phyloP scores from a whole-genome alignment of 805 yeast genomes.

The Yamadazyma akitaensis region DNA sequence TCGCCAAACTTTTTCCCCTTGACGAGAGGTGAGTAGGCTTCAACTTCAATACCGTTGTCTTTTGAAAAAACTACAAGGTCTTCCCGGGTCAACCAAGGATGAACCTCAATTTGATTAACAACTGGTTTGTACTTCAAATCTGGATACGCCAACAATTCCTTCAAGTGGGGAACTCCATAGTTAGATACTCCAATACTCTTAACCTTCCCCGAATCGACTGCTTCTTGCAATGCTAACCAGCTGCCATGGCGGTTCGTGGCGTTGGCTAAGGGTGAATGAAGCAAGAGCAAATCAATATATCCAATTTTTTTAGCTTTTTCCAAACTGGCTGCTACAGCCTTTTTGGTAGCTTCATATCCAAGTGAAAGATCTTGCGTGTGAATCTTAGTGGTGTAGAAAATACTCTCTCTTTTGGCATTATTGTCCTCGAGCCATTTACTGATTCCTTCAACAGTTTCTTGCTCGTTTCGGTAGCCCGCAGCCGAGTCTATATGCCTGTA shows the following conservation, averaged over 20 bases:
- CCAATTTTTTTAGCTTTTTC: slow-evolving; percentile 30
- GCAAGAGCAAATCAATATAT: slow-evolving; percentile 39
- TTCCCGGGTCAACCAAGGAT: slow-evolving; percentile 58
- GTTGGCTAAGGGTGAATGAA: slow-evolving; percentile 53
- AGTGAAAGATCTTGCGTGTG: slow-evolving; percentile 23
- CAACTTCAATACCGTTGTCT: slow-evolving; percentile 53
- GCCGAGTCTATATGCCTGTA: slow-evolving; percentile 79
- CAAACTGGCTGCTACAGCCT: slow-evolving; percentile 28
- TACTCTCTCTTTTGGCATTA: slow-evolving; percentile 38
- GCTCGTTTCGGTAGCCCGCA: slow-evolving; percentile 61
- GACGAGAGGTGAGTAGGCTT: slow-evolving; percentile 80
- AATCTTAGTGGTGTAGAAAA: slow-evolving; percentile 39
- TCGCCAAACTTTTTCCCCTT: slow-evolving; percentile 57
- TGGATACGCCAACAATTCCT: slow-evolving; percentile 20
- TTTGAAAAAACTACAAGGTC: slow-evolving; percentile 57
- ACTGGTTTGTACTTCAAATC: slow-evolving; percentile 27
- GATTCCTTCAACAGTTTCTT: slow-evolving; percentile 50
- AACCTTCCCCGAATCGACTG: slow-evolving; percentile 54
- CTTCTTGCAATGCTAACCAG: slow-evolving; percentile 77
- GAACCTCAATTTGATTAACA: slow-evolving; percentile 33
- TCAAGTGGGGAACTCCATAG: slow-evolving; percentile 27
- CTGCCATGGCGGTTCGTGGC: slow-evolving; percentile 41
- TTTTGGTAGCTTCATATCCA: slow-evolving; percentile 35
- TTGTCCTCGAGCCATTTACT: slow-evolving; percentile 45
- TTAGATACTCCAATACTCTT: slow-evolving; percentile 38